Evolutionary conservation across 176 grass and related monocot genomes (phyloP), one percentile per base, ranked within the genome.

Genomic region (Carex myosuroides): DNA sequence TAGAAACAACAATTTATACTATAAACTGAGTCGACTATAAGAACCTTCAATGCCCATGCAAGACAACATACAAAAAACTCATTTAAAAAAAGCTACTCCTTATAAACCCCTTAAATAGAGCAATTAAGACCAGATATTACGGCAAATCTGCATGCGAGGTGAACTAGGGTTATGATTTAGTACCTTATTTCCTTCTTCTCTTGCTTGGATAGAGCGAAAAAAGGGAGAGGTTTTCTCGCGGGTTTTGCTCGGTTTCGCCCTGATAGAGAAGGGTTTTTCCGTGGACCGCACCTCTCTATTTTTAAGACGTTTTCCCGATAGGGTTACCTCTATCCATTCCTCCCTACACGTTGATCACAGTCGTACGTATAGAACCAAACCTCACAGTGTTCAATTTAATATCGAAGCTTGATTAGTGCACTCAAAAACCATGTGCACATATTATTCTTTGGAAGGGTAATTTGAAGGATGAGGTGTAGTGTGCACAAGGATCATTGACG

Each of bases 291-390:
- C 24, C 55, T 79, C 21, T 56, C 48, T 79, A 30, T 79, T 79
- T 79, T 56, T 79, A 56, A 20, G 30, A 39, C 53, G 3, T 60
- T 81, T 60, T 63, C 57, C 32, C 57, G 78, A 85, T 85, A 85
- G 84, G 54, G 66, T 85, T 74, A n/a, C 13, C 8, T 14, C 54
- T 14, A 14, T 29, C 9, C 46, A 1, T 26, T 6, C 48, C 16
- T 78, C 11, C 18, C 3, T 85, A 48, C 32, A 21, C 70, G 1
- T 30, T 8, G 70, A 30, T 62, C 68, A 59, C 6, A 18, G 13
- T 44, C 70, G 42, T 55, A 79, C 50, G 4, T 33, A 55, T 9
- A 57, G n/a, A 71, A 21, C 37, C 14, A 2, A 5, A 12, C 7
- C 0, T 70, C 35, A 5, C 46, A 57, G 12, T 14, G 74, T 54